These are phyloP conservation scores for Jacaranda copaia DNA, from an alignment of 257 asterid species.

Conservation along the genomic window DNA sequence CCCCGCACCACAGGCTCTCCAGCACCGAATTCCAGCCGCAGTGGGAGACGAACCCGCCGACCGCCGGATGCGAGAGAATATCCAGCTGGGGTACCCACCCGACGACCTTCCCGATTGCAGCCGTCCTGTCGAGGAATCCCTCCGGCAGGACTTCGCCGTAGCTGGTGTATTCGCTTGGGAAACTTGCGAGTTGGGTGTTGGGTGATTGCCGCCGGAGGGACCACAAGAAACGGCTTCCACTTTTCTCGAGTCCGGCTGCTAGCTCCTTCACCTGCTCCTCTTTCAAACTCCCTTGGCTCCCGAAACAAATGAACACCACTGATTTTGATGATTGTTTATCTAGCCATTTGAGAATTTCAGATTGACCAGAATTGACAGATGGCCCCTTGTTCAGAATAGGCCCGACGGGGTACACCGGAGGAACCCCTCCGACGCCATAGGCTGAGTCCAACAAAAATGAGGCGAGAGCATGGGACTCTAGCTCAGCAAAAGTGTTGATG, in stretches of 20 bases:
- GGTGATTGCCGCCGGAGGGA: conserved; percentile 50
- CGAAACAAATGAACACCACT: conserved; percentile 60
- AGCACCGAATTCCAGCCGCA: conserved; percentile 78
- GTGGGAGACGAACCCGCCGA: conserved; percentile 72
- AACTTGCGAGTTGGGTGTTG: conserved; percentile 13
- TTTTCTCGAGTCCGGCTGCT: conserved; percentile 55
- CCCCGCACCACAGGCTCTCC: conserved; percentile 71
- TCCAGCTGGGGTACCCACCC: conserved; percentile 72
- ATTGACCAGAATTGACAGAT: background rate
- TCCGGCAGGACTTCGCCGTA: conserved; percentile 49
- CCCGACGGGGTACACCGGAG: conserved; percentile 62
- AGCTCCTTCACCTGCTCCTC: conserved; percentile 49
- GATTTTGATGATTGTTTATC: conserved; percentile 17
- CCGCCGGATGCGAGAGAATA: conserved; percentile 47
- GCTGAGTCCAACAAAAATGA: conserved; percentile 40
- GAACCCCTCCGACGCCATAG: conserved; percentile 39
- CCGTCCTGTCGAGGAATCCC: conserved; percentile 57
- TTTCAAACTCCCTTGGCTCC: conserved; percentile 61
- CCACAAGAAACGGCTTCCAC: conserved; percentile 60
- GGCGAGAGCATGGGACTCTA: conserved; percentile 55
- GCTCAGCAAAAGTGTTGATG: conserved; percentile 59
- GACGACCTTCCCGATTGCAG: conserved; percentile 48
- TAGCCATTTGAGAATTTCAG: background rate
- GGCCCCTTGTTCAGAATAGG: conserved; percentile 57
- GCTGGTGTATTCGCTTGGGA: conserved; percentile 55